Percentiles rank a stretch among this genome's conserved stretches.
These are phyloP conservation scores for Adenanthera pavonina DNA, from an alignment of 306 rosid species.

Conservation along the genomic window DNA sequence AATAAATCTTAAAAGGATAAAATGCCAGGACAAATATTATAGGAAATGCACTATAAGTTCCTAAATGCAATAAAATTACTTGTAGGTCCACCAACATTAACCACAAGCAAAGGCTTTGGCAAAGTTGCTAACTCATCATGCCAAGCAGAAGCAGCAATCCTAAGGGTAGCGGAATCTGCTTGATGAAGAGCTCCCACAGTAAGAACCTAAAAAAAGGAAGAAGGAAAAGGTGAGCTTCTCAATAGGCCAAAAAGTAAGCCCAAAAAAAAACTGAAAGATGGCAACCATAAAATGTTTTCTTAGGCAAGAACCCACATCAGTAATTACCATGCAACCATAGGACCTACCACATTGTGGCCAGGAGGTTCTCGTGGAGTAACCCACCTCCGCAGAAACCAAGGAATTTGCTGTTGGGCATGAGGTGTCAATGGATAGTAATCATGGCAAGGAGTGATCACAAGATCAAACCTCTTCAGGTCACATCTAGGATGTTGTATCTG, in stretches of 20 bases:
- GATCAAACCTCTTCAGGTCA: slow-evolving; percentile 75
- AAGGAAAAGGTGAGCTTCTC: slow-evolving; percentile 36
- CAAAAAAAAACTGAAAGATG: background rate
- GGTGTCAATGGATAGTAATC: slow-evolving; percentile 87
- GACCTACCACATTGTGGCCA: slow-evolving; percentile 77
- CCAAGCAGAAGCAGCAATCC: slow-evolving; percentile 81
- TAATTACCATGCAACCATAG: slow-evolving; percentile 32
- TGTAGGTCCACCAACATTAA: slow-evolving; percentile 87
- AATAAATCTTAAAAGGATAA: slow-evolving; percentile 7
- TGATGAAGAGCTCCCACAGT: slow-evolving; percentile 95
- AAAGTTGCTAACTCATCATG: slow-evolving; percentile 69
- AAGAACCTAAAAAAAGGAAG: slow-evolving; percentile 64
- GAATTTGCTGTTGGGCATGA: slow-evolving; percentile 68
- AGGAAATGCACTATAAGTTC: slow-evolving; percentile 25
- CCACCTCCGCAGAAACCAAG: slow-evolving; percentile 83
- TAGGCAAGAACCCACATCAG: slow-evolving; percentile 24
- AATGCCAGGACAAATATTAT: background rate
- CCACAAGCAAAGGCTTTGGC: slow-evolving; percentile 88
- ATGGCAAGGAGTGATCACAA: slow-evolving; percentile 84
- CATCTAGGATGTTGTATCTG: slow-evolving; percentile 97
- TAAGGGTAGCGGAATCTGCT: slow-evolving; percentile 78
- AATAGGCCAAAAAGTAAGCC: slow-evolving; percentile 24
- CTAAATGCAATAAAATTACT: slow-evolving; percentile 51
- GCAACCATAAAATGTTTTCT: slow-evolving; percentile 15
- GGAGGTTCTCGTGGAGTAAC: slow-evolving; percentile 89